Evolutionary conservation across 2,329 filamentous ascomycete genomes (phyloP).

Genomic region (Diaporthe vexans): DNA sequence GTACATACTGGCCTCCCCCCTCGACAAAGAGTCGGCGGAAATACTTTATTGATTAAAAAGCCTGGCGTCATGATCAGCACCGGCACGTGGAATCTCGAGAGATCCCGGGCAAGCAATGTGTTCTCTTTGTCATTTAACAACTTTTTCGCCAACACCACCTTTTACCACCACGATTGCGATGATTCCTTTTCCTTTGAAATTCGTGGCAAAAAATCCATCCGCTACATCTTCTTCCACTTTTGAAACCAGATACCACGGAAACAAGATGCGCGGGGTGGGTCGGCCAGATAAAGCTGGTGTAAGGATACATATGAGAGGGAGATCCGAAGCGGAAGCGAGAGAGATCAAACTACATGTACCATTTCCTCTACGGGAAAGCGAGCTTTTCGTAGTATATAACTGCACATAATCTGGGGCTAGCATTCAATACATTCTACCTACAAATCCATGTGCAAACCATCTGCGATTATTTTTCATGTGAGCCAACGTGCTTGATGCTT

Average conservation of each 20-base stretch:
- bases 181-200: slow-evolving; percentile 38
- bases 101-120: slow-evolving; percentile 33
- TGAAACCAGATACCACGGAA: slow-evolving; percentile 35
- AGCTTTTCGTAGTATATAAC: slow-evolving; percentile 36
- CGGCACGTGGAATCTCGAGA: slow-evolving; percentile 22
- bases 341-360: slow-evolving; percentile 32
- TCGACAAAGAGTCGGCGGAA: slow-evolving; percentile 18
- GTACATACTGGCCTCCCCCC: neutral
- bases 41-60: slow-evolving; percentile 22
- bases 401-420: slow-evolving; percentile 43
- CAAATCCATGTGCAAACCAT: neutral
- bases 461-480: neutral
- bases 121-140: slow-evolving; percentile 40
- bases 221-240: slow-evolving; percentile 19
- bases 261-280: slow-evolving; percentile 11
- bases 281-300: slow-evolving; percentile 19
- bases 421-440: slow-evolving; percentile 41
- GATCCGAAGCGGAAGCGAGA: slow-evolving; percentile 17
- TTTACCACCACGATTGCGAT: slow-evolving; percentile 41
- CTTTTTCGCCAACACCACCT: slow-evolving; percentile 38
- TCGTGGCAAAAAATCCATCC: slow-evolving; percentile 30
- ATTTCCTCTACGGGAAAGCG: slow-evolving; percentile 31
- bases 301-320: slow-evolving; percentile 7
- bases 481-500: neutral
- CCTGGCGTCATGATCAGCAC: slow-evolving; percentile 25